phyloP scores from a whole-genome alignment of 768 basidiomycete species.

The Macrolepiota fuliginosa region DNA sequence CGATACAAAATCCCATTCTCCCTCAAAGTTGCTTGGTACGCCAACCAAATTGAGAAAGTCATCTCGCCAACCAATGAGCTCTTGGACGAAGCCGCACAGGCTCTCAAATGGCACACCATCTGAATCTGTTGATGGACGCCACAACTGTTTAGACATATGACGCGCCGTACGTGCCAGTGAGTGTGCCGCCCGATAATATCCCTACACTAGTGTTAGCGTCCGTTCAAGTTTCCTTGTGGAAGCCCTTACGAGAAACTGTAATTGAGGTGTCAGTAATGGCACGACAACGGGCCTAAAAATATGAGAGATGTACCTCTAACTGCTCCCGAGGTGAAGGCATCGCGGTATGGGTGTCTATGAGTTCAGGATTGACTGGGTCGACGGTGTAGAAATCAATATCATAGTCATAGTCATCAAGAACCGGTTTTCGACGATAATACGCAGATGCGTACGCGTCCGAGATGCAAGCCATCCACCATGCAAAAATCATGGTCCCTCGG shows the following conservation, averaged over 20 bases:
- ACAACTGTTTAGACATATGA: conserved; percentile 76
- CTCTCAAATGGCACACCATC: conserved; percentile 74
- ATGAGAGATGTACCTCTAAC: conserved; percentile 54
- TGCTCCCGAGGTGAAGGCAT: conserved; percentile 74
- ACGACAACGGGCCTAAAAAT: conserved; percentile 1
- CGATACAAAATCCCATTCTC: conserved; percentile 87
- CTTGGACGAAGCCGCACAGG: conserved; percentile 52
- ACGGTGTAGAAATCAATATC: conserved; percentile 86
- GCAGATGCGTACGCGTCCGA: conserved; percentile 80
- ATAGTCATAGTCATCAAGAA: conserved; percentile 86
- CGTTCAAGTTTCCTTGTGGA: conserved; percentile 7
- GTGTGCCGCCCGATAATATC: conserved; percentile 81
- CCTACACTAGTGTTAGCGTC: conserved; percentile 39
- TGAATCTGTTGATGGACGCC: conserved; percentile 73
- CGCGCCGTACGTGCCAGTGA: conserved; percentile 82
- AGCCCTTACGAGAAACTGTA: conserved; percentile 65
- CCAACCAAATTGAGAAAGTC: conserved; percentile 76
- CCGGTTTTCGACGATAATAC: conserved; percentile 83
- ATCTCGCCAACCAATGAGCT: conserved; percentile 72
- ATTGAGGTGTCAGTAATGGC: conserved; percentile 17
- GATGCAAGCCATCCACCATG: conserved; percentile 93
- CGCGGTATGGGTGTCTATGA: conserved; percentile 39
- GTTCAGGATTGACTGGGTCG: conserved; percentile 54
- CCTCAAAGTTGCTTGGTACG: conserved; percentile 81
- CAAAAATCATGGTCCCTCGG: conserved; percentile 83